These are phyloP conservation scores for Fusarium concolor DNA, from an alignment of 2,329 filamentous ascomycete genomes.

Conservation along the genomic window DNA sequence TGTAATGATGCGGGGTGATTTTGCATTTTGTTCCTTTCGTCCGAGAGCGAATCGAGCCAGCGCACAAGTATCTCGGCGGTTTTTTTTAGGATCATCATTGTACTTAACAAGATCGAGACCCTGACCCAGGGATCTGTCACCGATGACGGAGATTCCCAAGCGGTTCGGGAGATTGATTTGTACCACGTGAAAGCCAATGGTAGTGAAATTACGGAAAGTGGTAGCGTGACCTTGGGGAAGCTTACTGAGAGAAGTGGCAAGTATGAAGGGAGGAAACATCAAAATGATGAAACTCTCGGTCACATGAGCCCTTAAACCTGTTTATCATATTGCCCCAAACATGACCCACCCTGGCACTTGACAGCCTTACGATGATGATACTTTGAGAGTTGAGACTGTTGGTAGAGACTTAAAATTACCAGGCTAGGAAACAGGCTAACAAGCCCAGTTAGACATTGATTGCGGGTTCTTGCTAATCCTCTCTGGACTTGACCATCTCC, in stretches of 20 bases:
- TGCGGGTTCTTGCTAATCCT: slow-evolving; percentile 2
- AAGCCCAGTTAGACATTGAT: not conserved
- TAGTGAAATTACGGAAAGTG: not conserved
- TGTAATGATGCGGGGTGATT: not conserved
- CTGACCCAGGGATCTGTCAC: not conserved
- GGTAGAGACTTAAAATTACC: no score
- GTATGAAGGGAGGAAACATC: not conserved
- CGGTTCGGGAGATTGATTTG: not conserved
- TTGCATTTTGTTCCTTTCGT: not conserved
- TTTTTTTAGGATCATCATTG: not conserved
- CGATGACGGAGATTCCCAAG: not conserved
- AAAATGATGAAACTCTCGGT: not conserved
- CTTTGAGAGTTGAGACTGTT: not conserved
- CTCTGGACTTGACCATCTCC: slow-evolving; percentile 19
- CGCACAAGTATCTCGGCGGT: not conserved
- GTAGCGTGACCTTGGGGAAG: not conserved
- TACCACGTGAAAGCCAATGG: not conserved
- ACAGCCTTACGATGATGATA: no score
- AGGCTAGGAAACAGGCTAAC: no score
- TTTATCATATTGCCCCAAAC: no score
- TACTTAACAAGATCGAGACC: not conserved
- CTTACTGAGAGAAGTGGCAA: not conserved
- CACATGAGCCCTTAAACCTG: not conserved
- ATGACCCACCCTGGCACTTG: no score
- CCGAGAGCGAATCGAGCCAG: not conserved